A percentile compares a stretch with the other conserved stretches of the same genome.
Evolutionary conservation across 2,329 filamentous ascomycete genomes (phyloP).

Genomic region (Ceratocystis variospora): DNA sequence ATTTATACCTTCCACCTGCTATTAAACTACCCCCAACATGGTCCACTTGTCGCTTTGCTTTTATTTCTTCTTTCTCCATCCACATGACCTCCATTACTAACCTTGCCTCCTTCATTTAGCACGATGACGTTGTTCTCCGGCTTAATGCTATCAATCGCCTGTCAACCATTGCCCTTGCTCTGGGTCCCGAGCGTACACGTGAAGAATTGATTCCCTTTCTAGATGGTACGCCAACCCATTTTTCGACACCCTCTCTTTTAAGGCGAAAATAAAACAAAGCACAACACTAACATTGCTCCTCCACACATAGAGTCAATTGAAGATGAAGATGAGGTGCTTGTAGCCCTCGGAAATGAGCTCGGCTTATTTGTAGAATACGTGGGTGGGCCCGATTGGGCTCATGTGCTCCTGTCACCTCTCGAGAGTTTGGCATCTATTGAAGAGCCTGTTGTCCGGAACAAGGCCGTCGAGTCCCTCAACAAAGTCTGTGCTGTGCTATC

Average conservation of each 20-base stretch:
- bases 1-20: no score
- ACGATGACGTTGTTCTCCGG: conserved; percentile 94
- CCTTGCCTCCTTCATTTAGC: conserved; percentile 38
- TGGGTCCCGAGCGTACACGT: conserved; percentile 90
- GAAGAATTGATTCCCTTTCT: conserved; percentile 98
- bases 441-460: conserved; percentile 92
- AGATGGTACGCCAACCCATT: conserved; percentile 57
- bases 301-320: conserved; percentile 73
- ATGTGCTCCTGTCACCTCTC: conserved; percentile 89
- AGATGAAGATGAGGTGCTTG: conserved; percentile 96
- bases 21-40: background rate
- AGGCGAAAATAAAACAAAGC: conserved; percentile 8
- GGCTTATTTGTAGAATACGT: conserved; percentile 97
- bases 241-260: conserved; percentile 18
- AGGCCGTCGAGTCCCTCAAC: conserved; percentile 98
- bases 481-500: conserved; percentile 95
- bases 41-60: background rate
- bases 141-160: conserved; percentile 97
- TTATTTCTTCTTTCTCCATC: background rate
- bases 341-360: conserved; percentile 91
- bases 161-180: conserved; percentile 90
- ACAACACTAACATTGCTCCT: conserved; percentile 24
- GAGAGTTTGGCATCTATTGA: conserved; percentile 98
- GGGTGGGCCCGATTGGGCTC: conserved; percentile 81
- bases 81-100: background rate